Percentiles rank a stretch among this genome's conserved stretches.
Conservation (phyloP, 1,284 basidiomycete genomes). For the Tilletia caries region DNA sequence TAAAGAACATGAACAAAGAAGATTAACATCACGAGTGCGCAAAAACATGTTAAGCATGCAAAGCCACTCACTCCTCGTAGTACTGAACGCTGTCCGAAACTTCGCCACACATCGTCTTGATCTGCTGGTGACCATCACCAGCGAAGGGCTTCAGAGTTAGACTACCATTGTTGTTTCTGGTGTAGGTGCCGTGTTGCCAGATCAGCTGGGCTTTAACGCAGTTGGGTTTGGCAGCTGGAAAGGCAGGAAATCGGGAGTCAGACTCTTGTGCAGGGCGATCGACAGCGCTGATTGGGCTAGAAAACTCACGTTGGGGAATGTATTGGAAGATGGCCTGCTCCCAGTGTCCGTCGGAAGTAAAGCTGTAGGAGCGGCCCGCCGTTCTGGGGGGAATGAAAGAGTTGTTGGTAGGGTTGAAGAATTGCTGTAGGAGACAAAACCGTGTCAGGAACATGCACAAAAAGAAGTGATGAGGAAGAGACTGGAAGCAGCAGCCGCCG, state of each 20-base stretch:
- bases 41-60: too few relatives aligned
- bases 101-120: slow-evolving; percentile 27
- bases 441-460: too few relatives aligned
- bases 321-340: slow-evolving; percentile 50
- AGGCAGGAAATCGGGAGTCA: neutral
- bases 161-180: slow-evolving; percentile 34
- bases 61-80: slow-evolving; percentile 29
- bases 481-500: neutral
- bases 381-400: slow-evolving; percentile 44
- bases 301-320: slow-evolving; percentile 36
- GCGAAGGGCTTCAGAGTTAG: slow-evolving; percentile 31
- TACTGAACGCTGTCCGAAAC: slow-evolving; percentile 21
- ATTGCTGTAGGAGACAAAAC: slow-evolving; percentile 24
- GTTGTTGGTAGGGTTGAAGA: slow-evolving; percentile 47
- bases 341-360: slow-evolving; percentile 50
- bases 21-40: too few relatives aligned
- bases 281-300: neutral
- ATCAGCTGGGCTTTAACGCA: slow-evolving; percentile 46
- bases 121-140: slow-evolving; percentile 32
- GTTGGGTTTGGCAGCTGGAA: slow-evolving; percentile 29
- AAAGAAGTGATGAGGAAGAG: too few relatives aligned
- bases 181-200: slow-evolving; percentile 53
- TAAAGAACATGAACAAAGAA: neutral
- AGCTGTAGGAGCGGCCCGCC: slow-evolving; percentile 49
- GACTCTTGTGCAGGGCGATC: neutral